A percentile compares a stretch with the other conserved stretches of the same genome.
Evolutionary conservation across 495 filamentous ascomycete species (phyloP).

Genomic region (Penicillium crystallinum): DNA sequence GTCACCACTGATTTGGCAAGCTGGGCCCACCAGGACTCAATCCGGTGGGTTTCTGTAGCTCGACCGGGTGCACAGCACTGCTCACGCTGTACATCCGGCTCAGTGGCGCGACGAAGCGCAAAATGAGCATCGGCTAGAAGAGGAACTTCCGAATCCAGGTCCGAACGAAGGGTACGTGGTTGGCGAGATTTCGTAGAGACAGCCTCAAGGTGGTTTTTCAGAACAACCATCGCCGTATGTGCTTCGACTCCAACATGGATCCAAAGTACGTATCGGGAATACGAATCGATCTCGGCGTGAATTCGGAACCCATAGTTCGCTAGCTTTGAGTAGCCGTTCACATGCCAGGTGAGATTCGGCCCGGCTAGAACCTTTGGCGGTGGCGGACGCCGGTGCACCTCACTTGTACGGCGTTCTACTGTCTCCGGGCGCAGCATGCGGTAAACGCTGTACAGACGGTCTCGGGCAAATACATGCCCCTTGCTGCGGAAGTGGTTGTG

Average conservation of each 20-base stretch:
- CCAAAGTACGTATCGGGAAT: constrained; percentile 21
- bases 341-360: constrained; percentile 20
- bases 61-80: constrained; percentile 10
- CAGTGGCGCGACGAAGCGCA: constrained; percentile 23
- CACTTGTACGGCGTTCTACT: constrained; percentile 5
- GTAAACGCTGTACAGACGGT: constrained; percentile 13
- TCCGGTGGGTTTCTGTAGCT: constrained; percentile 13
- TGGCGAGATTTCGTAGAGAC: constrained; percentile 2
- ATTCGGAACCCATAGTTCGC: constrained; percentile 17
- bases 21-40: constrained; percentile 17
- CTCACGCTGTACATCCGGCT: constrained; percentile 1
- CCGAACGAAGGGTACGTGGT: constrained; percentile 10
- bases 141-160: constrained; percentile 10
- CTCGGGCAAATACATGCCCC: constrained; percentile 9
- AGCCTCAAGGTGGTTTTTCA: constrained; percentile 15
- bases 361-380: constrained; percentile 15
- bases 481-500: constrained; percentile 12
- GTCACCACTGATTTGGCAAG: constrained; percentile 7
- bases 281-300: constrained; percentile 18
- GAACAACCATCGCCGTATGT: constrained; percentile 16
- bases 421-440: constrained; percentile 9
- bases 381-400: constrained; percentile 10
- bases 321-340: constrained; percentile 18
- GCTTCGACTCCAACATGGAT: constrained; percentile 13
- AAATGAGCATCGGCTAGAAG: constrained; percentile 12